These are phyloP conservation scores for Pelagophyceae sp. DNA, from an alignment of 352 stramenopile genomes.

Conservation along the genomic window DNA sequence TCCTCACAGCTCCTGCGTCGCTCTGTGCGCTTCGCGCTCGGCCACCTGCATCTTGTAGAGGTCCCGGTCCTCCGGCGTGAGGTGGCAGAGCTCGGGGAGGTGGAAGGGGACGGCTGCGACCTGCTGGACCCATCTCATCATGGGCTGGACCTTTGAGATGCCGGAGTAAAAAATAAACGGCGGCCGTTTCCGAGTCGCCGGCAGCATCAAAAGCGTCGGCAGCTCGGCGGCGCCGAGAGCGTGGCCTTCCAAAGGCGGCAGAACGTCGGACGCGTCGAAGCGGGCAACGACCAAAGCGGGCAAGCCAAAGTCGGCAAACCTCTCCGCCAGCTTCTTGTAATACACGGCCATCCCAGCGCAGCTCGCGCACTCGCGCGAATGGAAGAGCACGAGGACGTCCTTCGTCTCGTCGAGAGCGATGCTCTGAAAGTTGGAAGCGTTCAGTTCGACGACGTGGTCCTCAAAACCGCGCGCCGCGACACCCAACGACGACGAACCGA, in stretches of 20 bases:
- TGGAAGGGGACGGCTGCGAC: slow-evolving; percentile 31
- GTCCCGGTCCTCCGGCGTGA: slow-evolving; percentile 16
- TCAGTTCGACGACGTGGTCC: slow-evolving; percentile 26
- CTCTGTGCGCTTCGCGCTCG: not conserved
- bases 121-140: slow-evolving; percentile 37
- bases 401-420: slow-evolving; percentile 30
- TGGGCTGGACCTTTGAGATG: slow-evolving; percentile 31
- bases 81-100: slow-evolving; percentile 31
- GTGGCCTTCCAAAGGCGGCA: slow-evolving; percentile 23
- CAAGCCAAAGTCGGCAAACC: slow-evolving; percentile 22
- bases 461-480: not conserved
- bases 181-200: slow-evolving; percentile 30
- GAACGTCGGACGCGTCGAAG: slow-evolving; percentile 34
- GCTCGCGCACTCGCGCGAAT: slow-evolving; percentile 19
- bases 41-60: slow-evolving; percentile 26
- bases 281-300: slow-evolving; percentile 25
- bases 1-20: too few species aligned
- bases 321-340: slow-evolving; percentile 26
- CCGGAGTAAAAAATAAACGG: slow-evolving; percentile 36
- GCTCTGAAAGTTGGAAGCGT: slow-evolving; percentile 29
- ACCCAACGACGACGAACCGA: not conserved
- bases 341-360: slow-evolving; percentile 28
- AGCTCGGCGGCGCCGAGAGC: slow-evolving; percentile 27
- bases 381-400: slow-evolving; percentile 39
- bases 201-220: slow-evolving; percentile 33